Percentiles rank a stretch among this genome's conserved stretches.
These are phyloP conservation scores for Acrasis kona DNA, from an alignment of 78 protist genomes.

Conservation along the genomic window DNA sequence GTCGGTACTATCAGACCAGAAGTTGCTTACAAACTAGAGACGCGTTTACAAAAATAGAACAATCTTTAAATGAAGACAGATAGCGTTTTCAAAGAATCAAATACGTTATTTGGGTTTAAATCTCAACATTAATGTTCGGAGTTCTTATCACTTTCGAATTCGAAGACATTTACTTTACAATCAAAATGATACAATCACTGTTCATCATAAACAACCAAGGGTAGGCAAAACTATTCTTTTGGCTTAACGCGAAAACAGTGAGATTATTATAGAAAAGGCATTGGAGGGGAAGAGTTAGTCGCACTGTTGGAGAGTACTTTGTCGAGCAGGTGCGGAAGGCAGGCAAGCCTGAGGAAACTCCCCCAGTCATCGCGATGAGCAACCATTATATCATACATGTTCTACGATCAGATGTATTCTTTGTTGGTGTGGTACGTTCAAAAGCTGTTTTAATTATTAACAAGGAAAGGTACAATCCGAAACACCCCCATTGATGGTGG, in stretches of 20 bases:
- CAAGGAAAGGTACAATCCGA: too few species aligned
- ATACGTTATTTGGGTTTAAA: too few species aligned
- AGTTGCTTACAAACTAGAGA: too few species aligned
- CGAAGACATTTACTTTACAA: too few species aligned
- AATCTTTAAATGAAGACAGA: too few species aligned
- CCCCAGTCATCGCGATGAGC: neutral
- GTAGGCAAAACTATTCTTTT: neutral
- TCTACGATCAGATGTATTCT: neutral
- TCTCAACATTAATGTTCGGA: too few species aligned
- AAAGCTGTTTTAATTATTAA: too few species aligned
- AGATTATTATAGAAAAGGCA: neutral
- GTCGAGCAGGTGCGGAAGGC: neutral
- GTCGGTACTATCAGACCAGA: too few species aligned
- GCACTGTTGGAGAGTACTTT: neutral
- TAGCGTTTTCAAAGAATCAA: too few species aligned
- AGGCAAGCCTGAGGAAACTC: neutral
- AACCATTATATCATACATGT: neutral
- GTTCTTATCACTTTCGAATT: too few species aligned
- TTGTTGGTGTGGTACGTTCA: neutral
- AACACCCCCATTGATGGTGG: neutral
- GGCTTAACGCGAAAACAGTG: neutral
- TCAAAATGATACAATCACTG: neutral
- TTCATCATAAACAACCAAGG: neutral
- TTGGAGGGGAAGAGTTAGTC: neutral
- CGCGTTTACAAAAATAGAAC: too few species aligned